These are phyloP conservation scores for Fusarium graminum DNA, from an alignment of 2,329 filamentous ascomycete genomes.

Conservation along the genomic window DNA sequence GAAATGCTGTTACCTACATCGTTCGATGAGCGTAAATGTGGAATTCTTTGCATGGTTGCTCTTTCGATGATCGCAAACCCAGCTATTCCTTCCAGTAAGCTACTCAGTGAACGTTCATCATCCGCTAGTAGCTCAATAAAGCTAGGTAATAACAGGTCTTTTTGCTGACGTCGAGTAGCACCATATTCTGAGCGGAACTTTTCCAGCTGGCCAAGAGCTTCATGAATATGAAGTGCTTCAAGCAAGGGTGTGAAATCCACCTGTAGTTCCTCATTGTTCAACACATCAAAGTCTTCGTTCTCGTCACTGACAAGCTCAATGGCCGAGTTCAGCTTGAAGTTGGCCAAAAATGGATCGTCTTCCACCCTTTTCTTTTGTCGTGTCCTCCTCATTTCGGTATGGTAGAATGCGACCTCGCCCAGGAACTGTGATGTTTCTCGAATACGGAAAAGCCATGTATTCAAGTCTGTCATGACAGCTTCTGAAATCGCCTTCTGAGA, in stretches of 20 bases:
- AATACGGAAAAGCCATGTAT: slow-evolving; percentile 96
- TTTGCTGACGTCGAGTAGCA: slow-evolving; percentile 89
- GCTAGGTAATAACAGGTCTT: slow-evolving; percentile 85
- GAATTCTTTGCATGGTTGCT: slow-evolving; percentile 88
- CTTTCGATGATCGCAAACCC: slow-evolving; percentile 98
- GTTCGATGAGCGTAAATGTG: slow-evolving; percentile 82
- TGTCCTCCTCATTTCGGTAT: slow-evolving; percentile 87
- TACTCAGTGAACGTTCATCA: slow-evolving; percentile 88
- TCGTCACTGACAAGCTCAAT: slow-evolving; percentile 97
- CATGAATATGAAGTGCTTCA: slow-evolving; percentile 95
- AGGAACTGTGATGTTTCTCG: slow-evolving; percentile 96
- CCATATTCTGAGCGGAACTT: slow-evolving; percentile 93
- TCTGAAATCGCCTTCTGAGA: slow-evolving; percentile 95
- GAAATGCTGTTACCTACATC: slow-evolving; percentile 72
- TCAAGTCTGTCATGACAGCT: slow-evolving; percentile 95
- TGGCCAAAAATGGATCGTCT: slow-evolving; percentile 77
- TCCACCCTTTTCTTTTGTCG: slow-evolving; percentile 87
- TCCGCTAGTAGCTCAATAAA: slow-evolving; percentile 83
- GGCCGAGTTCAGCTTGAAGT: slow-evolving; percentile 94
- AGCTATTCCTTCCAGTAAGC: slow-evolving; percentile 90
- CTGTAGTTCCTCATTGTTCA: slow-evolving; percentile 94
- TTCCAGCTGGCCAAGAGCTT: slow-evolving; percentile 91
- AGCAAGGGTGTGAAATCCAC: slow-evolving; percentile 96
- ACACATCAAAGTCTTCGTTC: slow-evolving; percentile 92
- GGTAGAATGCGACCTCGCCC: slow-evolving; percentile 95